These are phyloP conservation scores for Eucalyptus microcorys DNA, from an alignment of 345 rosid species.

Conservation along the genomic window DNA sequence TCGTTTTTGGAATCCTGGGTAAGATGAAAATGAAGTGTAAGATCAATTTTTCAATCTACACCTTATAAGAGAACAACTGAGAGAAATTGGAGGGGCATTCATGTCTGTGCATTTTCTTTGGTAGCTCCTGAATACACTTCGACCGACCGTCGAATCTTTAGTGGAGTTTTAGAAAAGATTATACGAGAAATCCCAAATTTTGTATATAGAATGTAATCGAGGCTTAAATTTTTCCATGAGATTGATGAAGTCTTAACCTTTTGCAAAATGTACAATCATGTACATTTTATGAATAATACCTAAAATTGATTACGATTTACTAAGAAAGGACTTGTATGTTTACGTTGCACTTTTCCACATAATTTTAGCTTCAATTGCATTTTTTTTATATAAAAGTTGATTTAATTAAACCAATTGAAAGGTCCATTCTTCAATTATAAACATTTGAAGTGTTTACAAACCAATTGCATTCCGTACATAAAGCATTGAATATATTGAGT, in stretches of 20 bases:
- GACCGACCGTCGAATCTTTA: background rate
- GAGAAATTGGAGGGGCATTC: background rate
- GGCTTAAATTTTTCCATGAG: background rate
- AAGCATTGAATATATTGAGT: background rate
- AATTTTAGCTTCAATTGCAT: background rate
- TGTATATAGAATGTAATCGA: background rate
- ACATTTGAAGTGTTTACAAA: background rate
- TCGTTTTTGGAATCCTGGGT: background rate
- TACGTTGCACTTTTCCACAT: background rate
- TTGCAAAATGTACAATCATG: background rate
- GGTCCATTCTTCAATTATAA: background rate
- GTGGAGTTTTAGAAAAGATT: background rate
- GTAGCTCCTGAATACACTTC: background rate
- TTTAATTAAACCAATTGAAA: background rate
- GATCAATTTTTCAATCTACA: background rate
- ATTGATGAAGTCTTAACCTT: background rate
- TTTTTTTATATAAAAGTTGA: background rate
- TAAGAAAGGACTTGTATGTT: background rate
- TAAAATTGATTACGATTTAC: background rate
- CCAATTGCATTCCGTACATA: background rate
- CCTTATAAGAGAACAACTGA: background rate
- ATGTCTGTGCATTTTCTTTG: background rate
- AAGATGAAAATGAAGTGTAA: background rate
- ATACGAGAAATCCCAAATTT: background rate
- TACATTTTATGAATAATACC: background rate